phyloP scores from a whole-genome alignment of 805 yeast species.

The Saturnispora diversa region DNA sequence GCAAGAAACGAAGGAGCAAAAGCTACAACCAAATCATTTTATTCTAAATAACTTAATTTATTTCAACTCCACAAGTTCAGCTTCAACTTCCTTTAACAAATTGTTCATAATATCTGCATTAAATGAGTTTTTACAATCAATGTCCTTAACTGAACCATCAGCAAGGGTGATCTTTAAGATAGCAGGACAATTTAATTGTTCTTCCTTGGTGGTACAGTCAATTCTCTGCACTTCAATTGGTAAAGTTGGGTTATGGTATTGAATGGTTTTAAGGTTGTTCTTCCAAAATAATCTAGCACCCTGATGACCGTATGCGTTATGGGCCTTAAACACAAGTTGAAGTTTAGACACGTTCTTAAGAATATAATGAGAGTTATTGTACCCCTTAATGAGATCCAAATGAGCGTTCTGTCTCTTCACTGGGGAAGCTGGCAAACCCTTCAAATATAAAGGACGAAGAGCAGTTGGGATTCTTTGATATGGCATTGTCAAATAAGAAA shows the following conservation, averaged over 20 bases:
- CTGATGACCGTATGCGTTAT: constrained; percentile 45
- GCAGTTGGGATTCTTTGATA: constrained; percentile 19
- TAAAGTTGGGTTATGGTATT: constrained; percentile 72
- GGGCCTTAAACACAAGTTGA: constrained; percentile 44
- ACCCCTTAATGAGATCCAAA: constrained; percentile 45
- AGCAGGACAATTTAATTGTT: constrained; percentile 39
- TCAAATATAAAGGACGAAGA: constrained; percentile 24
- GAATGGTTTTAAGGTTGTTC: constrained; percentile 62
- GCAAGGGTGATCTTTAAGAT: constrained; percentile 34
- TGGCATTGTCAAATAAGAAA: constrained; percentile 13
- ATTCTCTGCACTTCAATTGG: constrained; percentile 55
- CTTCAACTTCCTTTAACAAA: constrained; percentile 44
- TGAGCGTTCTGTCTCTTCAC: constrained; percentile 42
- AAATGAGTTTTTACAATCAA: constrained; percentile 48
- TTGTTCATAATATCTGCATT: constrained; percentile 48
- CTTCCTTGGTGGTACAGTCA: constrained; percentile 34
- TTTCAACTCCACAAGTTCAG: constrained; percentile 33
- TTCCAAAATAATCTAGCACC: constrained; percentile 76
- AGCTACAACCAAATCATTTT: background rate
- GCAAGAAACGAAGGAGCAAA: no score
- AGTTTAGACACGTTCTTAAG: constrained; percentile 33
- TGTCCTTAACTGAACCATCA: constrained; percentile 32
- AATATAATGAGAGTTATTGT: constrained; percentile 33
- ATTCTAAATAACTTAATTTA: background rate
- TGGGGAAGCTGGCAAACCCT: constrained; percentile 34